phyloP scores from a whole-genome alignment of 352 stramenopile genomes.

The Globisporangium cylindrosporum region DNA sequence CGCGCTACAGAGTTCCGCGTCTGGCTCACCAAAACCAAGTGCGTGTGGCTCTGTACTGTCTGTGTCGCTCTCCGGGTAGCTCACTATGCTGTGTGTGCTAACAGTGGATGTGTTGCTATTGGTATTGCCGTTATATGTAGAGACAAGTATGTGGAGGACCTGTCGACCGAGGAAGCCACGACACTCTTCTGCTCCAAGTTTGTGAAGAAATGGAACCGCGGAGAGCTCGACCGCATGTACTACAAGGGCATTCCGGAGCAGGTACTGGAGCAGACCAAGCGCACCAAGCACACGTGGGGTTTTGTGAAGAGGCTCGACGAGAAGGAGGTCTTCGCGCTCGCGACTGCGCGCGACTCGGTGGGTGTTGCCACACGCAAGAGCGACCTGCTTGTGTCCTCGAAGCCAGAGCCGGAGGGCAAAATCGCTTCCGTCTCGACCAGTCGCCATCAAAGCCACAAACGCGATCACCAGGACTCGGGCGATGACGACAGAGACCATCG shows the following conservation, averaged over 20 bases:
- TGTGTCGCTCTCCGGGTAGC: too few relatives aligned
- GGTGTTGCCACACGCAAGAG: conserved; percentile 60
- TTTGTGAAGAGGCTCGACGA: conserved; percentile 62
- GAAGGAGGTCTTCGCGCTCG: conserved; percentile 55
- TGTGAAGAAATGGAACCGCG: conserved; percentile 60
- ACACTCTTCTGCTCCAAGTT: conserved; percentile 59
- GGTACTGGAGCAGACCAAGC: conserved; percentile 63
- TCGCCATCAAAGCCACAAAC: background rate
- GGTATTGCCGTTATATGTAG: conserved; percentile 17
- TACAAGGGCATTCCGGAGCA: conserved; percentile 58
- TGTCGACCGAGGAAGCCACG: conserved; percentile 54
- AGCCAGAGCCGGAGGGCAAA: background rate
- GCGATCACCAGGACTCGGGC: background rate
- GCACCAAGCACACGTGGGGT: conserved; percentile 70
- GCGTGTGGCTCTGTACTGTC: background rate
- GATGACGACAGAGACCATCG: background rate
- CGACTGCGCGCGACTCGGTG: conserved; percentile 66
- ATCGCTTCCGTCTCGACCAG: background rate
- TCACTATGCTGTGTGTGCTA: background rate
- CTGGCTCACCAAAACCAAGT: conserved; percentile 64
- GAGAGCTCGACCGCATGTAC: conserved; percentile 54
- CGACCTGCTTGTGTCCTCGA: conserved; percentile 27
- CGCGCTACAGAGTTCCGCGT: conserved; percentile 67
- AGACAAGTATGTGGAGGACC: conserved; percentile 66
- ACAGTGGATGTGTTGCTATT: conserved; percentile 2